phyloP scores from a whole-genome alignment of 202 grass and related monocot genomes.

The Zizania palustris region DNA sequence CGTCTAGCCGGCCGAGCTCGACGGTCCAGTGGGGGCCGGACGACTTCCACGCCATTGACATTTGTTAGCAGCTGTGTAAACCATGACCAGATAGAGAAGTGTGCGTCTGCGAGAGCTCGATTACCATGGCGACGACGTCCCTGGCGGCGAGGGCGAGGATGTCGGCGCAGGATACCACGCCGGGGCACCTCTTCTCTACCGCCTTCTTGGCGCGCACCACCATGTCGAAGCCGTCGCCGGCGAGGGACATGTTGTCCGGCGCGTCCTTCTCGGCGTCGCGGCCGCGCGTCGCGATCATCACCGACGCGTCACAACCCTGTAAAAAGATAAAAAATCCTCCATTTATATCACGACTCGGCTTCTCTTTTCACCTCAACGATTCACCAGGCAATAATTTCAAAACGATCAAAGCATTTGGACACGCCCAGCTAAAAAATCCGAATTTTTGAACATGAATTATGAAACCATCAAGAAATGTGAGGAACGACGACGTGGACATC shows the following conservation, averaged over 20 bases:
- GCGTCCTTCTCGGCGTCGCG: constrained; percentile 68
- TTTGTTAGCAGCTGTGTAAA: background rate
- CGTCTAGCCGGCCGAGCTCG: constrained; percentile 64
- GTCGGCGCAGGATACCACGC: constrained; percentile 77
- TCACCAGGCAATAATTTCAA: background rate
- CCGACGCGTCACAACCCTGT: constrained; percentile 61
- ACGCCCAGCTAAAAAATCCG: background rate
- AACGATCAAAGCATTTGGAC: background rate
- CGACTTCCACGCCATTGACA: constrained; percentile 44
- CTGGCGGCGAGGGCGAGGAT: constrained; percentile 63
- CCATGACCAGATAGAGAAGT: background rate
- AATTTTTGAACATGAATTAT: background rate
- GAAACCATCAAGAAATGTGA: background rate
- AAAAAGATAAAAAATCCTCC: no score
- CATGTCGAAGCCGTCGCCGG: constrained; percentile 63
- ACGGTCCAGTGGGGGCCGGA: constrained; percentile 59
- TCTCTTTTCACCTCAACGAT: no score
- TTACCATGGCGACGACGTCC: constrained; percentile 53
- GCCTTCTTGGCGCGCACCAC: constrained; percentile 52
- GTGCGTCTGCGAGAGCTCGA: background rate
- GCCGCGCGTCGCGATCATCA: constrained; percentile 42
- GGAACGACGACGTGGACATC: background rate
- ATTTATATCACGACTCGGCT: no score
- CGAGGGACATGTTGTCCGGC: constrained; percentile 57
- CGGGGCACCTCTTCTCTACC: constrained; percentile 62